These are phyloP conservation scores for Trifolium dubium DNA, from an alignment of 306 rosid genomes.

Conservation along the genomic window DNA sequence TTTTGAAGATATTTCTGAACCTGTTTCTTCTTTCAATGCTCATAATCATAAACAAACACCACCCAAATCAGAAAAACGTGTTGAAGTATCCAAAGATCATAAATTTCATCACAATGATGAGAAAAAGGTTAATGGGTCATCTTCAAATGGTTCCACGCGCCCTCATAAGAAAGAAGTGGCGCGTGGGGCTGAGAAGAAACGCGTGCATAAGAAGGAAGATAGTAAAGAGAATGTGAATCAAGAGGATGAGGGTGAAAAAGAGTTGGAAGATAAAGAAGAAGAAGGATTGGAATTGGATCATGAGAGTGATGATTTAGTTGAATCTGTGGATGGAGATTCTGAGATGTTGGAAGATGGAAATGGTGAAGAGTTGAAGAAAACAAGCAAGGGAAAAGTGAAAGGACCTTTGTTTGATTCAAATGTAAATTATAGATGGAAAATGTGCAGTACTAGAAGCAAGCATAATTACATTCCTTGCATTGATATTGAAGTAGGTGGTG, in stretches of 20 bases:
- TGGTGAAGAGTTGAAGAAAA: conserved; percentile 53
- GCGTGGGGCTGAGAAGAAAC: conserved; percentile 50
- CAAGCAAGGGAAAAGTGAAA: conserved; percentile 50
- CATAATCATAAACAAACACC: not conserved
- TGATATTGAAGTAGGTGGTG: conserved; percentile 68
- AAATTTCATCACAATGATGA: conserved; percentile 27
- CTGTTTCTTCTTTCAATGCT: conserved; percentile 43
- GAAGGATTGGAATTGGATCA: conserved; percentile 42
- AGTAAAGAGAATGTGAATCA: conserved; percentile 40
- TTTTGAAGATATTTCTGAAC: conserved; percentile 81
- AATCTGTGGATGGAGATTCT: conserved; percentile 58
- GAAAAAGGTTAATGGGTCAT: conserved; percentile 51
- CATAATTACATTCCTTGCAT: conserved; percentile 93
- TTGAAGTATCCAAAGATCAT: conserved; percentile 32
- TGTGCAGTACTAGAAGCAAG: conserved; percentile 80
- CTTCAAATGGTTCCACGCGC: conserved; percentile 27
- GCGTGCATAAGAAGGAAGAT: conserved; percentile 51
- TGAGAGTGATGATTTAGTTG: conserved; percentile 52
- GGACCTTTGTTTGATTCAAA: conserved; percentile 89
- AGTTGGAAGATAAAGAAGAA: conserved; percentile 50
- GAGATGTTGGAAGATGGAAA: conserved; percentile 53
- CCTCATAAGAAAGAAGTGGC: conserved; percentile 45
- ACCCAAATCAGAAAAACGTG: conserved; percentile 26
- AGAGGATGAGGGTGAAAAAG: conserved; percentile 58
- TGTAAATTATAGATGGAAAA: conserved; percentile 73